Conservation (phyloP, 208 protist genomes). For the Porcisia deanei region DNA sequence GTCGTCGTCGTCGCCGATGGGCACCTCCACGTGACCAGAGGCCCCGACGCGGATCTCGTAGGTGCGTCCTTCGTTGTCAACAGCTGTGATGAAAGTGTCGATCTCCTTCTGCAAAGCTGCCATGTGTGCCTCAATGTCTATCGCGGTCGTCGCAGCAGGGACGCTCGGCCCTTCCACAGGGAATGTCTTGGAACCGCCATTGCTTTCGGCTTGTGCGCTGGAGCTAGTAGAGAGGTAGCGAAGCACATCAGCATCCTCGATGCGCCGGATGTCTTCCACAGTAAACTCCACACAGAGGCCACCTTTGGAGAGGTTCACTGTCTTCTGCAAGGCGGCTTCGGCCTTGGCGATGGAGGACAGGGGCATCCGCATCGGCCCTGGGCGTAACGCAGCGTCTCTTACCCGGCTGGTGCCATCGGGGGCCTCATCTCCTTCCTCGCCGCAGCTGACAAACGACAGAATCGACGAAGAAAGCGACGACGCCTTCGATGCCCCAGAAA, state of each 20-base stretch:
- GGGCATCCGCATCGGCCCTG: slow-evolving; percentile 21
- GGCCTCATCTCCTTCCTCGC: background rate
- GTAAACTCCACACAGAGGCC: slow-evolving; percentile 53
- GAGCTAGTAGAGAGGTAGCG: slow-evolving; percentile 24
- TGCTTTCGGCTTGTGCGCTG: background rate
- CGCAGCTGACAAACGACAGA: slow-evolving; percentile 1
- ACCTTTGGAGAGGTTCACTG: slow-evolving; percentile 46
- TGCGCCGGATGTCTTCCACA: slow-evolving; percentile 54
- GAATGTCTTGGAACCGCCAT: background rate
- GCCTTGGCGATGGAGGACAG: slow-evolving; percentile 51
- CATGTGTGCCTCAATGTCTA: slow-evolving; percentile 56
- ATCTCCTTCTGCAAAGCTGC: slow-evolving; percentile 50
- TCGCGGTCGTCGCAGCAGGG: background rate
- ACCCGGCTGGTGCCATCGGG: background rate
- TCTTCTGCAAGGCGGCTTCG: slow-evolving; percentile 50
- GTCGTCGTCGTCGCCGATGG: slow-evolving; percentile 42
- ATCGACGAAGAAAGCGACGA: background rate
- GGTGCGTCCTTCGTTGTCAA: slow-evolving; percentile 74
- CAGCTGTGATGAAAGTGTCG: slow-evolving; percentile 81
- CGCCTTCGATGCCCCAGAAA: slow-evolving; percentile 13
- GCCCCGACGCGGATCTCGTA: slow-evolving; percentile 67
- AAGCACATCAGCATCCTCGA: slow-evolving; percentile 63
- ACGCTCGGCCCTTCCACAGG: background rate
- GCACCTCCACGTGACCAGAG: slow-evolving; percentile 51
- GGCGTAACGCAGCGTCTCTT: background rate